These are phyloP conservation scores for Termitomyces sp. DNA, from an alignment of 768 basidiomycete species.

Conservation along the genomic window DNA sequence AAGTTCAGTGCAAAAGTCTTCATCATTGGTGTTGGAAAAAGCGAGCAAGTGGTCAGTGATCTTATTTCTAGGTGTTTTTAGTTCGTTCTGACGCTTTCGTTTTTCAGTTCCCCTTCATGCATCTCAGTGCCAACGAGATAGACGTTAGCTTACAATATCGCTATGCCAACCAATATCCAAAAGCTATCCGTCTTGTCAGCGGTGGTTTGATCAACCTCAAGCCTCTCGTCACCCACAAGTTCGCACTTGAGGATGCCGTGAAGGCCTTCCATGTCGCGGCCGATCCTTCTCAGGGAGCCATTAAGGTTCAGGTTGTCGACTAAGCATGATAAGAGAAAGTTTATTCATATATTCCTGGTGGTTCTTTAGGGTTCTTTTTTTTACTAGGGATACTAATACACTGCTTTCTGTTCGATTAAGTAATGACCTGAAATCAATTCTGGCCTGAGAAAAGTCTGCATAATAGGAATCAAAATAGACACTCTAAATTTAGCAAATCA, in stretches of 20 bases:
- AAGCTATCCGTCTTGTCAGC: conserved; percentile 78
- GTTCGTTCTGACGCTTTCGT: neutral
- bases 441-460: neutral
- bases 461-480: neutral
- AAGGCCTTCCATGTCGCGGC: conserved; percentile 77
- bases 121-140: conserved; percentile 65
- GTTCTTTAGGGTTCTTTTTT: neutral
- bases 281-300: conserved; percentile 60
- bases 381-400: conserved; percentile 2
- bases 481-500: neutral
- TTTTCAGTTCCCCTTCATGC: conserved; percentile 64
- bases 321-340: conserved; percentile 14
- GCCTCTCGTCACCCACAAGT: conserved; percentile 77
- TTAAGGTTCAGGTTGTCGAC: conserved; percentile 64
- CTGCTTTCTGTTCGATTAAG: neutral
- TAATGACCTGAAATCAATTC: neutral
- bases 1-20: conserved; percentile 65
- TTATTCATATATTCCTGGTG: neutral
- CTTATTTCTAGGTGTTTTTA: neutral
- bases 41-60: conserved; percentile 46
- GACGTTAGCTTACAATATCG: conserved; percentile 67
- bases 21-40: conserved; percentile 65
- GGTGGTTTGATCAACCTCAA: conserved; percentile 66
- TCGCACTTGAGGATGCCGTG: conserved; percentile 65
- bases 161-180: conserved; percentile 76